A percentile compares a stretch with the other conserved stretches of the same genome.
Evolutionary conservation across 2,329 filamentous ascomycete genomes (phyloP).

Genomic region (Incumbomyces delicatus): DNA sequence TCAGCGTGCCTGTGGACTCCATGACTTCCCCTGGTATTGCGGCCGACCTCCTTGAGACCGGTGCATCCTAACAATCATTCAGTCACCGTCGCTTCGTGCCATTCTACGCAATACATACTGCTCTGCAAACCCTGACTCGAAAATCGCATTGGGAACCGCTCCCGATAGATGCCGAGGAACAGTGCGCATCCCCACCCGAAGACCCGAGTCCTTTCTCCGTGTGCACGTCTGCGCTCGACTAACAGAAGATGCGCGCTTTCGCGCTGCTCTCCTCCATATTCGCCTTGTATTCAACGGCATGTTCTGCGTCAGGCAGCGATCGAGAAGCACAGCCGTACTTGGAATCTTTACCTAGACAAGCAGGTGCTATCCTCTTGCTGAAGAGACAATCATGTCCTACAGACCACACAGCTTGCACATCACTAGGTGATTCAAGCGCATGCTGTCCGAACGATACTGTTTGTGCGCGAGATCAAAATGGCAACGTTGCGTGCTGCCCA

Average conservation of each 20-base stretch:
- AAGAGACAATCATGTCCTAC: slow-evolving; percentile 35
- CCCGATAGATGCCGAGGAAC: no score
- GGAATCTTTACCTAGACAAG: not conserved
- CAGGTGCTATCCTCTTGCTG: slow-evolving; percentile 7
- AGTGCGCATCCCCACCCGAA: no score
- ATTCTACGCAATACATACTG: no score
- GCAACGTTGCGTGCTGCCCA: slow-evolving; percentile 54
- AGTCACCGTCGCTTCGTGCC: no score
- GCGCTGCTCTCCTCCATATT: slow-evolving; percentile 1
- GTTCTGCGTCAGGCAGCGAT: not conserved
- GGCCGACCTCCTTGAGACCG: no score
- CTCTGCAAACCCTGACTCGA: no score
- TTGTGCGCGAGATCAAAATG: slow-evolving; percentile 47
- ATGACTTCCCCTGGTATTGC: no score
- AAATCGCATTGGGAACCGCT: no score
- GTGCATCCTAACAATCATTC: no score
- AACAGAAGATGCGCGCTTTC: slow-evolving; percentile 4
- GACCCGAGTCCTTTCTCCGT: no score
- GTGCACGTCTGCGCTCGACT: not conserved
- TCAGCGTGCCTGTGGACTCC: no score
- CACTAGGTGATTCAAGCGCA: slow-evolving; percentile 42
- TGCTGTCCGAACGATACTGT: slow-evolving; percentile 46
- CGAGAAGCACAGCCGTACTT: not conserved
- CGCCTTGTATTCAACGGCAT: not conserved
- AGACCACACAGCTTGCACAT: slow-evolving; percentile 44